Evolutionary conservation across 768 basidiomycete genomes (phyloP).

Genomic region (Fistulinella prunicolor): DNA sequence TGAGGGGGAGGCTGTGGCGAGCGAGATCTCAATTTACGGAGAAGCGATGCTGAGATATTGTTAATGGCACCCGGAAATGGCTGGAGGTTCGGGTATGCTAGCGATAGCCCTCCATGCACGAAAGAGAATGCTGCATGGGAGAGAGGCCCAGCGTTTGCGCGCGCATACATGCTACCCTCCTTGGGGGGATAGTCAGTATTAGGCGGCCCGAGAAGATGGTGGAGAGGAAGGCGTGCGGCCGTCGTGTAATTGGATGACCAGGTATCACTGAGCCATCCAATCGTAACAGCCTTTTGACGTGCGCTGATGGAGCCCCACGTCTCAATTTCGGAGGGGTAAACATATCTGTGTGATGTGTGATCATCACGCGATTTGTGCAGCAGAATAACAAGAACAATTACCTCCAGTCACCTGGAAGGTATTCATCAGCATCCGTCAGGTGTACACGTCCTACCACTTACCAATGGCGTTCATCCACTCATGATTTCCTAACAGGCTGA

Average conservation of each 20-base stretch:
- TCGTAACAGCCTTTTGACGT: conserved; percentile 71
- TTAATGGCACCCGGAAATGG: conserved; percentile 90
- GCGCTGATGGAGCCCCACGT: conserved; percentile 73
- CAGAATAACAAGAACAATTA: conserved; percentile 28
- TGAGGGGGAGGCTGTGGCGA: conserved; percentile 68
- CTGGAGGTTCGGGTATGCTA: conserved; percentile 66
- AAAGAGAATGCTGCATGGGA: conserved; percentile 85
- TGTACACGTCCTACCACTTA: conserved; percentile 24
- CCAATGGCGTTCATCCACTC: conserved; percentile 94
- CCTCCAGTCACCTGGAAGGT: conserved; percentile 77
- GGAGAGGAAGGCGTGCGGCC: conserved; percentile 77
- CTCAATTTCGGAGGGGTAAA: conserved; percentile 74
- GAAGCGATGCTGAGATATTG: conserved; percentile 61
- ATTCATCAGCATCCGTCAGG: conserved; percentile 5
- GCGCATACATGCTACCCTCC: conserved; percentile 28
- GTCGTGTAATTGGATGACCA: conserved; percentile 88
- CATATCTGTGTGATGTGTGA: conserved; percentile 55
- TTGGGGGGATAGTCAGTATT: conserved; percentile 58
- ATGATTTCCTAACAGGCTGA: conserved; percentile 89
- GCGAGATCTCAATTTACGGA: conserved; percentile 66
- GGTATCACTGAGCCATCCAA: conserved; percentile 72
- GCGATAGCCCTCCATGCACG: conserved; percentile 88
- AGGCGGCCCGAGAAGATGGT: conserved; percentile 62
- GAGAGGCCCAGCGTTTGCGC: conserved; percentile 44
- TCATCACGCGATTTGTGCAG: conserved; percentile 6